Conservation (phyloP, 2,329 filamentous ascomycete species). For the Cordyceps javanica region DNA sequence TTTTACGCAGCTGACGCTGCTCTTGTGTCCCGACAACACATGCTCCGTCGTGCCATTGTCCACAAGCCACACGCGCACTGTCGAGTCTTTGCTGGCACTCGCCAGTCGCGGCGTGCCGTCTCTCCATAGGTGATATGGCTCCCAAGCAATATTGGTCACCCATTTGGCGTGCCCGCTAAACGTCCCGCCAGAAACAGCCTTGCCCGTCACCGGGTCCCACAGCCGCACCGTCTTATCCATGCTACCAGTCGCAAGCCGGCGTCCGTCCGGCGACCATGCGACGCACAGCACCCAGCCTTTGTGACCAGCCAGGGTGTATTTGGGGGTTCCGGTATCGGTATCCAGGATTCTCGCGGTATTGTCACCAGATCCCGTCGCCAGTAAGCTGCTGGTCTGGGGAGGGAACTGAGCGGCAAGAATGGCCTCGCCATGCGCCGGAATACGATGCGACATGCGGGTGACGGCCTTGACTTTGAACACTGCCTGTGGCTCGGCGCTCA, state of each 20-base stretch:
- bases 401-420: constrained; percentile 85
- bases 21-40: constrained; percentile 82
- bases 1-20: constrained; percentile 79
- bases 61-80: constrained; percentile 80
- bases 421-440: constrained; percentile 85
- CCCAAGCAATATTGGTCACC: constrained; percentile 84
- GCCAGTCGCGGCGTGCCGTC: constrained; percentile 72
- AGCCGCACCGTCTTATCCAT: constrained; percentile 90
- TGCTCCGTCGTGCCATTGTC: constrained; percentile 73
- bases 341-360: constrained; percentile 92
- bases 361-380: constrained; percentile 88
- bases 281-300: constrained; percentile 86
- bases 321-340: constrained; percentile 84
- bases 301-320: constrained; percentile 80
- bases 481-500: constrained; percentile 71
- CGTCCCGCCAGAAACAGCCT: constrained; percentile 57
- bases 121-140: constrained; percentile 81
- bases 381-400: constrained; percentile 64
- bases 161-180: constrained; percentile 86
- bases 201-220: constrained; percentile 81
- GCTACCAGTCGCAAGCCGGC: constrained; percentile 76
- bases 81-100: constrained; percentile 84
- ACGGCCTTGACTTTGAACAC: constrained; percentile 92
- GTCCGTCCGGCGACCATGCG: constrained; percentile 78
- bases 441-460: constrained; percentile 79